A percentile compares a stretch with the other conserved stretches of the same genome.
Evolutionary conservation across 768 basidiomycete species (phyloP).

Genomic region (Pseudohyphozyma bogoriensis): DNA sequence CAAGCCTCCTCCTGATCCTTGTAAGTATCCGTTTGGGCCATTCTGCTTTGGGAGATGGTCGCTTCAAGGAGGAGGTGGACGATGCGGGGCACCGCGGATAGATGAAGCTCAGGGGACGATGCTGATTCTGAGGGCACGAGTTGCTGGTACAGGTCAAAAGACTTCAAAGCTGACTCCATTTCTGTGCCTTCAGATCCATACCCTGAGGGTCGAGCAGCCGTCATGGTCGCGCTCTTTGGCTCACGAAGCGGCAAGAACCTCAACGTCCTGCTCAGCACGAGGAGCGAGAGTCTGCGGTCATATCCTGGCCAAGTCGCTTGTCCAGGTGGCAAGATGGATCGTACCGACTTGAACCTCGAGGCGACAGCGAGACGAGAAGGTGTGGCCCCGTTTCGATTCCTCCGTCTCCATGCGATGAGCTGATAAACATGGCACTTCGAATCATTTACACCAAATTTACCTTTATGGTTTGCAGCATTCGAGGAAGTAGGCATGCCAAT

Average conservation of each 20-base stretch:
- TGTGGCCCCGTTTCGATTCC: neutral
- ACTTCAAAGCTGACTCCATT: neutral
- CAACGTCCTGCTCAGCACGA: constrained; percentile 23
- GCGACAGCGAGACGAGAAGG: constrained; percentile 26
- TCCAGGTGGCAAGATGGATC: constrained; percentile 26
- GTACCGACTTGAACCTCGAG: constrained; percentile 25
- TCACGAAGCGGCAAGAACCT: constrained; percentile 13
- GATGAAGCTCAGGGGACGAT: no score
- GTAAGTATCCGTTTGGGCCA: neutral
- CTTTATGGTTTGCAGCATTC: constrained; percentile 13
- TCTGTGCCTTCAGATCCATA: constrained; percentile 1
- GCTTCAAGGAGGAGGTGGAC: no score
- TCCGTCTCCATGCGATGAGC: no score
- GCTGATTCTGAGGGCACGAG: no score
- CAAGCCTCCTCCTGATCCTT: constrained; percentile 13
- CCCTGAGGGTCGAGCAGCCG: constrained; percentile 14
- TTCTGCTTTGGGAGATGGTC: neutral
- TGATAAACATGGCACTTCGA: no score
- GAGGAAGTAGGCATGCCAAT: constrained; percentile 32
- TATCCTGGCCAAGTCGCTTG: constrained; percentile 25
- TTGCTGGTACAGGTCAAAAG: neutral
- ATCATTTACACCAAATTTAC: neutral
- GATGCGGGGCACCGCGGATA: no score
- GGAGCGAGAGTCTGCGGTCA: constrained; percentile 5
- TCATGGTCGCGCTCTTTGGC: constrained; percentile 22